A percentile compares a stretch with the other conserved stretches of the same genome.
phyloP scores from a whole-genome alignment of 169 alveolate genomes.

The Miamiensis avidus region DNA sequence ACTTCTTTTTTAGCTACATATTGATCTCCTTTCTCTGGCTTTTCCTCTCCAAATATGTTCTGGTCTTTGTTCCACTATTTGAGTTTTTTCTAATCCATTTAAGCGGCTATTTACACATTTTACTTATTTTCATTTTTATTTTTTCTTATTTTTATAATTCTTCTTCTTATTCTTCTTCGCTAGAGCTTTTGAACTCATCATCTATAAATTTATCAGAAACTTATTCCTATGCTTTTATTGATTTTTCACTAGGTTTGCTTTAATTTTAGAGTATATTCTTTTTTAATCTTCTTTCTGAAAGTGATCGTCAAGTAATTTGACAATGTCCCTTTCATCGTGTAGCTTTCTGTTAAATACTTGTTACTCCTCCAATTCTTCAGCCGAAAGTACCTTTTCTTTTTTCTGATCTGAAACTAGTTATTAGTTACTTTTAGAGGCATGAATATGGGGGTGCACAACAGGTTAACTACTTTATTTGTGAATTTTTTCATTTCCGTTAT shows the following conservation, averaged over 20 bases:
- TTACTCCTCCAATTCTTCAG: background rate
- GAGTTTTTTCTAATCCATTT: no score
- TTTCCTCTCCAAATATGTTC: no score
- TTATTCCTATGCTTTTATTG: background rate
- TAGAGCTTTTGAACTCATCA: background rate
- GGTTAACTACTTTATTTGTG: background rate
- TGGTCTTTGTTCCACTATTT: no score
- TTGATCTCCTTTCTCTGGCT: no score
- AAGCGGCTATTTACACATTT: no score
- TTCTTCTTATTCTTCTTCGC: background rate
- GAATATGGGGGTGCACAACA: no score
- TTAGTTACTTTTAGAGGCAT: no score
- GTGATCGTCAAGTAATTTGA: background rate
- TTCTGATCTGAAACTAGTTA: background rate
- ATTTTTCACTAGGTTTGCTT: background rate
- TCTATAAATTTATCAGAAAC: background rate
- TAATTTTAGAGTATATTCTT: no score
- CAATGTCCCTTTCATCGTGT: background rate
- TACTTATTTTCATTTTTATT: background rate
- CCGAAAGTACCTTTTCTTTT: background rate
- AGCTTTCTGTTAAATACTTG: background rate
- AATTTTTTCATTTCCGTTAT: background rate
- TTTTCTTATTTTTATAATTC: no score
- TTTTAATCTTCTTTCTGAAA: background rate
- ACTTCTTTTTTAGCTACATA: no score